Evolutionary conservation across 2,329 filamentous ascomycete species (phyloP), one percentile per base, ranked within the genome.

Genomic region (Penicillium paneum): DNA sequence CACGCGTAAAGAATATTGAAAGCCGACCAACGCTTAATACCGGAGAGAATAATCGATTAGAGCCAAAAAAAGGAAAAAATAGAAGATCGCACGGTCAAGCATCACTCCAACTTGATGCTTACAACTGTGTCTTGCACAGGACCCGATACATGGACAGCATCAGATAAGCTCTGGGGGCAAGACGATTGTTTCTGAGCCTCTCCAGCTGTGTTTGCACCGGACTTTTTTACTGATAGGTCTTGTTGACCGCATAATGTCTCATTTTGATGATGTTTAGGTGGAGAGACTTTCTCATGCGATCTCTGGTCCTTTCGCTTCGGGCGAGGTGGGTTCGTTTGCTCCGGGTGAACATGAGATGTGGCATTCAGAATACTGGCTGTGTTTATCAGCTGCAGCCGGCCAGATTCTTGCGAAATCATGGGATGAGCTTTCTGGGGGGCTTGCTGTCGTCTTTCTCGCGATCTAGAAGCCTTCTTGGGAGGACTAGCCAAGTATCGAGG

Each of bases 211-310:
- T 7, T 38, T 24, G 3, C 12, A 21, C 29, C 35, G 6, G 29
- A 17, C 8, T 90, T 86, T 40, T 86, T 36, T 26, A 12, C 26
- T n/a, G 28, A 13, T 39, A 17, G 4, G 5, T 8, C 19, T 17
- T 21, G n/a, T 21, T 32, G n/a, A n/a, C 24, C 17, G n/a, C 13
- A n/a, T 2, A 12, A 10, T 19, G 31, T 12, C 13, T 31, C 28
- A 13, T n/a, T 21, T 12, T n/a, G 21, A 24, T 24, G 44, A 19
- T 11, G 15, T 35, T 13, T 13, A 10, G 43, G 43, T 2, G 44
- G 44, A 42, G 43, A 43, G 13, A 48, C 29, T 42, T 21, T 35
- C 13, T 48, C 29, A 7, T 52, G 50, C 8, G 17, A 26, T 3
- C 29, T 31, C 15, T 48, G 24, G 13, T 43, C 17, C 26, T 53